Percentiles rank a stretch among this genome's conserved stretches.
Conservation (phyloP, 2,329 filamentous ascomycete genomes). For the Fusarium denticulatum region DNA sequence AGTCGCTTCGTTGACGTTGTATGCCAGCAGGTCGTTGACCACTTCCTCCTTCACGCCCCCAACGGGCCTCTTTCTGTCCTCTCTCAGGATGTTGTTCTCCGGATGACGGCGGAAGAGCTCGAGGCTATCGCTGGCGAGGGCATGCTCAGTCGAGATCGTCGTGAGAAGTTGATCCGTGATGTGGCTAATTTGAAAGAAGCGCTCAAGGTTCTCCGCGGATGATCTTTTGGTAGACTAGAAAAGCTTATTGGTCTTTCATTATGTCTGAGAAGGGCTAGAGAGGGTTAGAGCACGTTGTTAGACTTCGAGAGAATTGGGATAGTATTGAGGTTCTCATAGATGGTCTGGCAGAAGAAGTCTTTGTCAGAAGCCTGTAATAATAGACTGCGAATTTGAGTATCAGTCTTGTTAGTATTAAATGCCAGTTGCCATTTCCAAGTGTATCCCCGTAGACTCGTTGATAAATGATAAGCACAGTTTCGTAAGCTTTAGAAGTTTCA, state of each 20-base stretch:
- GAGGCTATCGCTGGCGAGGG: slow-evolving; percentile 69
- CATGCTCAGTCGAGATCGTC: slow-evolving; percentile 48
- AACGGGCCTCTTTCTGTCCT: slow-evolving; percentile 64
- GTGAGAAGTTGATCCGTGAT: slow-evolving; percentile 57
- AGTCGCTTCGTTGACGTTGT: slow-evolving; percentile 72
- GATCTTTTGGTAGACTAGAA: background rate
- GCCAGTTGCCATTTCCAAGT: accelerated
- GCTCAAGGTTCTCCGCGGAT: slow-evolving; percentile 38
- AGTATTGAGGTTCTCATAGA: background rate
- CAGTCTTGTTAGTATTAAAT: background rate
- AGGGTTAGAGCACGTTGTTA: background rate
- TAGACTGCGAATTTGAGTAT: background rate
- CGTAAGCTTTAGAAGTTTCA: background rate
- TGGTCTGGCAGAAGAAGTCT: background rate
- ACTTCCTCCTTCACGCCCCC: slow-evolving; percentile 61
- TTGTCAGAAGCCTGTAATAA: background rate
- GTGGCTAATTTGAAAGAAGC: slow-evolving; percentile 56
- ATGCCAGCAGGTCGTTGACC: slow-evolving; percentile 65
- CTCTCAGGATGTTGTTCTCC: slow-evolving; percentile 18
- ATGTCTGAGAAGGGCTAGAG: background rate
- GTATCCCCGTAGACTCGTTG: accelerated
- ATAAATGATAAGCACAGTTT: accelerated
- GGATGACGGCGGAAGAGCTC: slow-evolving; percentile 59
- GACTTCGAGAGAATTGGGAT: too few relatives aligned
- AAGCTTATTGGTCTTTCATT: background rate